phyloP scores from a whole-genome alignment of 148 eudicot genomes.

The Silene uniflora region DNA sequence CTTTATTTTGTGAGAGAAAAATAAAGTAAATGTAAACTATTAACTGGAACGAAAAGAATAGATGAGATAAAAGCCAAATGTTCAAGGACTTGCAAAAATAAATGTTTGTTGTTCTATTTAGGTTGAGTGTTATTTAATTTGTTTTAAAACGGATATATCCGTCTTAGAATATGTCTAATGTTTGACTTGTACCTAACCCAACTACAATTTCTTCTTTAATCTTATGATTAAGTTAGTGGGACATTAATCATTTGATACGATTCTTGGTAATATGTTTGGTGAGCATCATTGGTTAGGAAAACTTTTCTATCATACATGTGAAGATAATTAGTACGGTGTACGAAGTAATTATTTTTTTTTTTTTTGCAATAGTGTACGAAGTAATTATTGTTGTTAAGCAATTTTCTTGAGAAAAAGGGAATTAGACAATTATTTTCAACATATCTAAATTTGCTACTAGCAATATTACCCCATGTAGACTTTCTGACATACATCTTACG shows the following conservation, averaged over 20 bases:
- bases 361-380: too few relatives aligned
- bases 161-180: too few relatives aligned
- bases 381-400: neutral
- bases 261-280: neutral
- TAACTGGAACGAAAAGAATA: too few relatives aligned
- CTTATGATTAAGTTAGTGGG: neutral
- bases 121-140: too few relatives aligned
- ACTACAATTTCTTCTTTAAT: neutral
- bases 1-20: too few relatives aligned
- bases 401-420: neutral
- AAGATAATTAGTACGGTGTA: neutral
- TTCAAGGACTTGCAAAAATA: too few relatives aligned
- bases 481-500: neutral
- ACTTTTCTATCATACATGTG: slow-evolving; percentile 12
- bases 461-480: neutral
- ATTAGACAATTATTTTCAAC: neutral
- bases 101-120: too few relatives aligned
- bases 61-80: too few relatives aligned
- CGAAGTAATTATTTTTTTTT: too few relatives aligned
- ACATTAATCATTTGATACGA: slow-evolving; percentile 6
- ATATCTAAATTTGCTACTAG: neutral
- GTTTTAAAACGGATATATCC: too few relatives aligned
- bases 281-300: slow-evolving; percentile 13
- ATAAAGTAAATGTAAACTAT: too few relatives aligned
- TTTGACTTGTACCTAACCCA: neutral